phyloP scores from a whole-genome alignment of 108 stramenopile species.

The Skeletonema costatum region DNA sequence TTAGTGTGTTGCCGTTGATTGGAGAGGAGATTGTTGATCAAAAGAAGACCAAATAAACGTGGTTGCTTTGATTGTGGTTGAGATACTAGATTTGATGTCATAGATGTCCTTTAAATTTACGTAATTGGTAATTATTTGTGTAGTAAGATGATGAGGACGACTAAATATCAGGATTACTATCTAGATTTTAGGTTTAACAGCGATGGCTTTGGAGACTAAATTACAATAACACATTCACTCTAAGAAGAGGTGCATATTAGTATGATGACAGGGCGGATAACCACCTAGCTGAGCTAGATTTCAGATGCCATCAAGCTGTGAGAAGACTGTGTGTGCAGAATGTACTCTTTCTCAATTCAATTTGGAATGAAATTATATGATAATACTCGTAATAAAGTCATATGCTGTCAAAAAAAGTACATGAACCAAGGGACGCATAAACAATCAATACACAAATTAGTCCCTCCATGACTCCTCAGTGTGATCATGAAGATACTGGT shows the following conservation, averaged over 20 bases:
- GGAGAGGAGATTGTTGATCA: slow-evolving; percentile 36
- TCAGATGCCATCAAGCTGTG: neutral
- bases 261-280: neutral
- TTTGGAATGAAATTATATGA: neutral
- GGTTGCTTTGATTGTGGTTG: neutral
- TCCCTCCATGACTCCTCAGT: slow-evolving; percentile 91
- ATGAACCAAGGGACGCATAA: neutral
- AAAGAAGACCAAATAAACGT: slow-evolving; percentile 30
- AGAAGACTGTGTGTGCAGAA: neutral
- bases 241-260: too few relatives aligned
- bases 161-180: neutral
- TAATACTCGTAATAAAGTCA: neutral
- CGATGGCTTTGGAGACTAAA: too few relatives aligned
- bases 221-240: too few relatives aligned
- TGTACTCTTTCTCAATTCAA: neutral
- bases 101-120: neutral
- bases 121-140: neutral
- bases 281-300: too few relatives aligned
- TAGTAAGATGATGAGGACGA: neutral
- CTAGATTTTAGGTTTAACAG: too few relatives aligned
- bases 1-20: slow-evolving; percentile 67
- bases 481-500: slow-evolving; percentile 68
- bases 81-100: neutral
- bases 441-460: slow-evolving; percentile 15
- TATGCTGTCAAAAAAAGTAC: neutral